Conservation (phyloP, 768 basidiomycete genomes). For the Lentinula sp. region DNA sequence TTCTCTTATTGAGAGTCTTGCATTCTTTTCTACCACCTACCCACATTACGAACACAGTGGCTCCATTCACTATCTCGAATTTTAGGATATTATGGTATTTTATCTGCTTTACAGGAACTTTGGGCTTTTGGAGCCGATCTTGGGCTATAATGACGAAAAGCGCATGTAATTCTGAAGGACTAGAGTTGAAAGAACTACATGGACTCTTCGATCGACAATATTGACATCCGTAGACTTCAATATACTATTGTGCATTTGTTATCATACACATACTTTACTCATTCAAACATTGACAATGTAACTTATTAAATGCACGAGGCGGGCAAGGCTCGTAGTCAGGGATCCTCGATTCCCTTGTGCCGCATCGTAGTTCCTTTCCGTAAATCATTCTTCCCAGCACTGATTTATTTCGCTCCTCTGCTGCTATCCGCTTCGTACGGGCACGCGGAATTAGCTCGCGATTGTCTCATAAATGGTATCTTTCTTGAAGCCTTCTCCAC, state of each 20-base stretch:
- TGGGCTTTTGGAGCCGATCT: not conserved
- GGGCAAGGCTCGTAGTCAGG: not conserved
- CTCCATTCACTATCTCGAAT: not conserved
- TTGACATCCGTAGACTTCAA: not conserved
- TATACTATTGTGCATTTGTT: not conserved
- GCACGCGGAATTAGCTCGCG: not conserved
- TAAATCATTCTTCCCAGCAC: not conserved
- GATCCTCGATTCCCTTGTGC: not conserved
- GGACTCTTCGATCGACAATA: not conserved
- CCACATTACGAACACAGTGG: not conserved
- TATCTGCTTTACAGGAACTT: not conserved
- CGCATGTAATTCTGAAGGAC: not conserved
- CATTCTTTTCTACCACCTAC: not conserved
- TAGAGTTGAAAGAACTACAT: not conserved
- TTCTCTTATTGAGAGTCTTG: conserved; percentile 45
- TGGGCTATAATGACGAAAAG: not conserved
- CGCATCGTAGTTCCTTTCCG: not conserved
- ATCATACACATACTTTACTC: not conserved
- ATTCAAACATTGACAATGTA: not conserved
- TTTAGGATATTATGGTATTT: not conserved
- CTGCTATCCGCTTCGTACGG: too few species aligned
- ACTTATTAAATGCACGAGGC: too few species aligned
- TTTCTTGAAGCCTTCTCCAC: not conserved
- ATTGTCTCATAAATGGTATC: not conserved
- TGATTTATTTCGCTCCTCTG: not conserved